Percentiles rank a stretch among this genome's conserved stretches.
Evolutionary conservation across 352 stramenopile genomes (phyloP).

Genomic region (Globisporangium spiculum): DNA sequence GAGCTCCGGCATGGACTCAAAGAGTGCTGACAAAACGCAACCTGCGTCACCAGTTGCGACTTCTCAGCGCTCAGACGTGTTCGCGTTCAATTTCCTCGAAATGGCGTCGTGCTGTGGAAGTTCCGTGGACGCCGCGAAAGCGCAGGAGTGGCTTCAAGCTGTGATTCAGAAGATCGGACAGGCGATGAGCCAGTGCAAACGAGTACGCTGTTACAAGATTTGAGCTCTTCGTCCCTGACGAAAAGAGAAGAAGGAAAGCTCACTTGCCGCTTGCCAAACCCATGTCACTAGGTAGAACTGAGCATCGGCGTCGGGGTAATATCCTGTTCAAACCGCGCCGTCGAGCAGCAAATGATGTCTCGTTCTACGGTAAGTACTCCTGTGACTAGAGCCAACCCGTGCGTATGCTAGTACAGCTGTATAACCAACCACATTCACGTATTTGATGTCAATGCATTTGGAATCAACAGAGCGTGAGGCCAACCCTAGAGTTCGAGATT

Average conservation of each 20-base stretch:
- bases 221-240: background rate
- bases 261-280: background rate
- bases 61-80: conserved; percentile 12
- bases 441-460: background rate
- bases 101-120: conserved; percentile 65
- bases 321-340: conserved; percentile 33
- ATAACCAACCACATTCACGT: background rate
- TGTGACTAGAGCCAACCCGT: background rate
- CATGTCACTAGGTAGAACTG: conserved; percentile 47
- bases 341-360: conserved; percentile 52
- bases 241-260: background rate
- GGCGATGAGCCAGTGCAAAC: conserved; percentile 44
- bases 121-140: conserved; percentile 37
- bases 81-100: conserved; percentile 60
- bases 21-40: conserved; percentile 10
- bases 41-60: background rate
- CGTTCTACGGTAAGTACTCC: conserved; percentile 36
- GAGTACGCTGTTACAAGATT: conserved; percentile 21
- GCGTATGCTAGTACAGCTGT: too few relatives aligned
- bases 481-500: conserved; percentile 39
- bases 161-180: conserved; percentile 59
- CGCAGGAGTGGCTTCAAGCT: conserved; percentile 59
- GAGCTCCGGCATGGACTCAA: background rate
- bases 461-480: conserved; percentile 12
- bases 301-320: conserved; percentile 62